Evolutionary conservation across 768 basidiomycete genomes (phyloP), one percentile per base, ranked within the genome.

Genomic region (Multifurca ochricompacta): DNA sequence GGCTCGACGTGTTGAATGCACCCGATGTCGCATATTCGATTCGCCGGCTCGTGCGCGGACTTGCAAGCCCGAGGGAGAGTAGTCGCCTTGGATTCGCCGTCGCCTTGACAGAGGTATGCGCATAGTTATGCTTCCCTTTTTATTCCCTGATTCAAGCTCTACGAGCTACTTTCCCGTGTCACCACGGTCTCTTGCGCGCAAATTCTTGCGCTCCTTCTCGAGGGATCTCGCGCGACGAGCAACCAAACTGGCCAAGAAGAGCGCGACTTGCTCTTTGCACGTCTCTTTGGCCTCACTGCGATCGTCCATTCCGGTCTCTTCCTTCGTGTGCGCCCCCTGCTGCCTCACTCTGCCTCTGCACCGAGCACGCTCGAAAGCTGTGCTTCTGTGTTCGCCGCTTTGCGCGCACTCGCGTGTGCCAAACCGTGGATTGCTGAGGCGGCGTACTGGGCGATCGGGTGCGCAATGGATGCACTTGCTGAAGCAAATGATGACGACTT

Each of bases 31-130:
- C 88, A 6, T 99, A 99, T 67, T 89, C 94, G 4, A 82, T 98
- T 64, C 80, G 89, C 47, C 69, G 95, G 14, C 77, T 99, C 32
- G 73, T 95, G 16, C 77, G 92, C 37, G 95, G 95, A 11, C 74
- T 99, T 28, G 91, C 88, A 0, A 94, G 91, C 67, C 87, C 92
- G 1, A 76, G 93, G 63, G 94, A 99, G 67, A 91, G 90, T 67
- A 95, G 92, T 68, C 73, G 95, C 60, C 73, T 97, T 34, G 95
- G 95, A 16, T 99, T 97, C 66, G 91, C 93, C 8, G 95, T 99
- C 40, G 92, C 93, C 30, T 73, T 99, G 61, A 92, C 95, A 0
- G 94, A 96, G 77, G 94, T 95, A 64, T 62, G 80, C 68, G 14
- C 32, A 37, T 19, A 23, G 32, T 30, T 23, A 45, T 16, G 3